Conservation (phyloP, 352 stramenopile species). For the Pythium apleroticum region DNA sequence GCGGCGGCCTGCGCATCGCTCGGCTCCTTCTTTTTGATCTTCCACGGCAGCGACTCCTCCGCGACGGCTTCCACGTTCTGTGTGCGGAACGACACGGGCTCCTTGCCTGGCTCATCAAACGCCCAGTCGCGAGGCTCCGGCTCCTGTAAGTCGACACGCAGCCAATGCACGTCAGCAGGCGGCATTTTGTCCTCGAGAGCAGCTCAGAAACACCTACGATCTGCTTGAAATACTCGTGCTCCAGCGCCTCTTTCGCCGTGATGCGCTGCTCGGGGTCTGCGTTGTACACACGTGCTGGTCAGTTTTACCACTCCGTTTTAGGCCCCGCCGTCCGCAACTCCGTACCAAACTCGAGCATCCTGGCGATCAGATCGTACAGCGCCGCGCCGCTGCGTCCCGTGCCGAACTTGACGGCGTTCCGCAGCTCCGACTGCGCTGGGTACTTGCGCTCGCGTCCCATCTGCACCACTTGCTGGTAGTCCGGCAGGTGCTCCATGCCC, state of each 20-base stretch:
- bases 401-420: constrained; percentile 86
- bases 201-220: constrained; percentile 47
- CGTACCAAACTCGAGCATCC: constrained; percentile 82
- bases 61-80: constrained; percentile 74
- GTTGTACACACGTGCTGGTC: neutral
- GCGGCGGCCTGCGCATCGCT: constrained; percentile 12
- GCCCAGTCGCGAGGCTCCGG: constrained; percentile 84
- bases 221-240: constrained; percentile 93
- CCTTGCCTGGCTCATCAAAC: constrained; percentile 85
- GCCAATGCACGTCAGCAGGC: neutral
- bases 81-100: constrained; percentile 83
- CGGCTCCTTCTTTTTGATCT: constrained; percentile 50
- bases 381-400: constrained; percentile 63
- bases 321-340: neutral
- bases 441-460: constrained; percentile 88
- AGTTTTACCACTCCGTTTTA: neutral
- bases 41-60: constrained; percentile 77
- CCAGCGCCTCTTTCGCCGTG: constrained; percentile 88
- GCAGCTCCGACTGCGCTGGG: constrained; percentile 75
- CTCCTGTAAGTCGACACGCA: constrained; percentile 43
- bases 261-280: constrained; percentile 58
- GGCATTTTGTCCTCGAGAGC: no score
- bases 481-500: constrained; percentile 77
- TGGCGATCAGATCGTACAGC: constrained; percentile 74
- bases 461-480: constrained; percentile 82